These are phyloP conservation scores for Phytophthora litchii DNA, from an alignment of 352 stramenopile genomes.

Conservation along the genomic window DNA sequence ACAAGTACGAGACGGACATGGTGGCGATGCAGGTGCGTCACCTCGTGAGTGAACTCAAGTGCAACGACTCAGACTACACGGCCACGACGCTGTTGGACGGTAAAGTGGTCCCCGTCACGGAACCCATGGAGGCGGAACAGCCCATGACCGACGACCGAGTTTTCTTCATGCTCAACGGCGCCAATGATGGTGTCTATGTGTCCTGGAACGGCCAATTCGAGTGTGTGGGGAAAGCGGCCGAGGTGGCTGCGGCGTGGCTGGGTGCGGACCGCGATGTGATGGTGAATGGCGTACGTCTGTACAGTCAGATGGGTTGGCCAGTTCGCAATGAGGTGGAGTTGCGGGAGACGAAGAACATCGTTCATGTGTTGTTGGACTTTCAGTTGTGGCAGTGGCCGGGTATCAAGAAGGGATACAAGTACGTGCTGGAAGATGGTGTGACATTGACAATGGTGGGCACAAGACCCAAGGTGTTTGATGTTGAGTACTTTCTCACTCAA, in stretches of 20 bases:
- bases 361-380: slow-evolving; percentile 83
- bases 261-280: slow-evolving; percentile 73
- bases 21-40: slow-evolving; percentile 49
- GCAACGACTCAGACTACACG: slow-evolving; percentile 42
- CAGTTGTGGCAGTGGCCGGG: slow-evolving; percentile 86
- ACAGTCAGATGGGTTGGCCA: slow-evolving; percentile 68
- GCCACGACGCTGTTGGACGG: slow-evolving; percentile 45
- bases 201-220: slow-evolving; percentile 78
- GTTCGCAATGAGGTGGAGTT: slow-evolving; percentile 61
- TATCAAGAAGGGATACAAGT: slow-evolving; percentile 80
- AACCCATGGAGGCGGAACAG: slow-evolving; percentile 53
- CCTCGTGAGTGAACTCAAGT: slow-evolving; percentile 43
- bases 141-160: slow-evolving; percentile 48
- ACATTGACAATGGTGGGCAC: slow-evolving; percentile 68
- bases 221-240: slow-evolving; percentile 52
- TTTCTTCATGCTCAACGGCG: slow-evolving; percentile 89
- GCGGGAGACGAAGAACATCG: slow-evolving; percentile 55
- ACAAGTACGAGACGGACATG: slow-evolving; percentile 69
- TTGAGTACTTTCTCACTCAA: slow-evolving; percentile 66
- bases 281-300: slow-evolving; percentile 73
- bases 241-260: slow-evolving; percentile 58
- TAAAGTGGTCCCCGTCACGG: slow-evolving; percentile 47
- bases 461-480: slow-evolving; percentile 73
- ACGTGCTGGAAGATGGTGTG: slow-evolving; percentile 71
- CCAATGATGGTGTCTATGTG: slow-evolving; percentile 81